Evolutionary conservation across 2,329 filamentous ascomycete genomes (phyloP).

Genomic region (Aspergillus hortae): DNA sequence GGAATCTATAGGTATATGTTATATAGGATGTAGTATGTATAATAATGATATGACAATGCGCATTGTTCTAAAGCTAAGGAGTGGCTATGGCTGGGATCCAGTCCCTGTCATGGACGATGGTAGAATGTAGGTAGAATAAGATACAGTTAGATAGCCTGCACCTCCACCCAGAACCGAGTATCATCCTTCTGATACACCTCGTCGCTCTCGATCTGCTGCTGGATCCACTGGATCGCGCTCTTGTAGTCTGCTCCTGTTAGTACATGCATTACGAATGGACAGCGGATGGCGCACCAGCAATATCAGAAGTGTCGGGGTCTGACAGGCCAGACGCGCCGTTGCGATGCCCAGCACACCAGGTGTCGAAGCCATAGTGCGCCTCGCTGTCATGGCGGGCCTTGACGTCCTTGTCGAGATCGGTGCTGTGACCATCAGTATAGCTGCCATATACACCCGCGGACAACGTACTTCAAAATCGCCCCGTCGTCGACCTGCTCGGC

Average conservation of each 20-base stretch:
- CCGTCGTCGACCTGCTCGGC: slow-evolving; percentile 21
- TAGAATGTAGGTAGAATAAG: no score
- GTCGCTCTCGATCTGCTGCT: slow-evolving; percentile 23
- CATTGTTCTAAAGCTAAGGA: background rate
- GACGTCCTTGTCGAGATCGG: slow-evolving; percentile 16
- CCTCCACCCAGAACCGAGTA: slow-evolving; percentile 27
- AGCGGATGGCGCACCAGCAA: slow-evolving; percentile 13
- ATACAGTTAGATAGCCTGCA: slow-evolving; percentile 3
- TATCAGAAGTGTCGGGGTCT: slow-evolving; percentile 19
- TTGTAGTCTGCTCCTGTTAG: slow-evolving; percentile 18
- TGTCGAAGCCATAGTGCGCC: slow-evolving; percentile 17
- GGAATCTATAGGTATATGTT: background rate
- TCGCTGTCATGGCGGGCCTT: slow-evolving; percentile 21
- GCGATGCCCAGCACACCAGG: slow-evolving; percentile 22
- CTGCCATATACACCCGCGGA: background rate
- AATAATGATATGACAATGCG: background rate
- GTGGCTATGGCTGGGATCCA: background rate
- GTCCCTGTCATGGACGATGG: background rate
- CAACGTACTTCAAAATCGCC: slow-evolving; percentile 23
- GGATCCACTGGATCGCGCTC: slow-evolving; percentile 25
- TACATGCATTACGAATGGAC: background rate
- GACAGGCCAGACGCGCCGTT: slow-evolving; percentile 19
- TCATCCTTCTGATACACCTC: slow-evolving; percentile 21
- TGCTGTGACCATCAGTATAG: slow-evolving; percentile 5
- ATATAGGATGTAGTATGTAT: background rate